Base-by-base conservation (phyloP, 768 basidiomycete species). In the Hericium erinaceus region DNA sequence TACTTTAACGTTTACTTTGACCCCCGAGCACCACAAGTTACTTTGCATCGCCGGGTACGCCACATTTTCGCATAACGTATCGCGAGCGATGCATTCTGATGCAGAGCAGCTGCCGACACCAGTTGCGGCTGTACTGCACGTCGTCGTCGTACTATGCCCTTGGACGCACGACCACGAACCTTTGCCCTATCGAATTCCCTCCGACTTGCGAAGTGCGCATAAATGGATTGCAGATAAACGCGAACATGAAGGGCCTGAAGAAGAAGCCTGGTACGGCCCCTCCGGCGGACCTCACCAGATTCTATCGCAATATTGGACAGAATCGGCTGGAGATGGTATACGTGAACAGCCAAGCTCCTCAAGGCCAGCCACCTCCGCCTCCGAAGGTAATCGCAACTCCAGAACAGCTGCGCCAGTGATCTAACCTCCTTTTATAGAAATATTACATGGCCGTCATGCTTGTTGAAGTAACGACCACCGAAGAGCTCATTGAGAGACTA, bases 231-330 rank as follows among this genome's bases (percentile, higher is more conserved):
- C 77, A 81, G 55, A 72, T 95, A 33, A 74, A 74, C 18, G 90
- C 86, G 39, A 94, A 87, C 68, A 70, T 93, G 61, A 92, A 92
- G 69, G 94, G 94, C 4, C 73, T 95, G 68, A 97, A 97, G 79
- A 97, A 97, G 77, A 94, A 90, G 64, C 88, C 92, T 28, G 93
- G 93, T 3, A 95, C 91, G 46, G 90, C 92, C 1, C 92, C 93
- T n/a, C 93, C 93, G 6, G 85, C 92, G 1, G 87, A 93, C 67
- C 68, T 84, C 54, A 73, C 75, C 28, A 75, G 68, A 61, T 62
- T 69, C 46, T 18, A 67, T 77, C 16, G 69, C 74, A 56, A 63
- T 81, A 38, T 72, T 73, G 40, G 75, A 48, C 71, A 73, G 39
- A 93, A 92, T 67, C 80, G 83, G 40, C 74, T 94, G 15, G 92